Evolutionary conservation across 2,329 filamentous ascomycete species (phyloP).

Genomic region (Lecanicillium sp.): DNA sequence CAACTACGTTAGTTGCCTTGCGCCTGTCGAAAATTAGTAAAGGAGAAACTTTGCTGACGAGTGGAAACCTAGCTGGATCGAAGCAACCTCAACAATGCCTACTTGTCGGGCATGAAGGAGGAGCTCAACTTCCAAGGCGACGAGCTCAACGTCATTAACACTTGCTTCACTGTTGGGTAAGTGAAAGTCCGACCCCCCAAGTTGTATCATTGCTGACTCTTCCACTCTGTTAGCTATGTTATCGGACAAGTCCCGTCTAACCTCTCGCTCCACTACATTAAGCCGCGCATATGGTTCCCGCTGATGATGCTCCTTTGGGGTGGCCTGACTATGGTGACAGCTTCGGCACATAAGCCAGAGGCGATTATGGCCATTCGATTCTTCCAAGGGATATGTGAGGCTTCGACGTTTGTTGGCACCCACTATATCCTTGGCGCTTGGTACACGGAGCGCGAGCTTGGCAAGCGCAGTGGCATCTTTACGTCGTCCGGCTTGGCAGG

Average conservation of each 20-base stretch:
- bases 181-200: no score
- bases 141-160: constrained; percentile 29
- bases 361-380: constrained; percentile 31
- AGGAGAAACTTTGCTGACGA: background rate
- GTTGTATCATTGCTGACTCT: background rate
- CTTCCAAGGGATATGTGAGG: constrained; percentile 30
- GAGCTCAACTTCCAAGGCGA: constrained; percentile 33
- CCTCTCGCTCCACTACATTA: constrained; percentile 54
- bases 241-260: constrained; percentile 56
- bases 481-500: constrained; percentile 52
- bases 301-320: constrained; percentile 58
- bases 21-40: background rate
- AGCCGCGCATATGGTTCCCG: constrained; percentile 57
- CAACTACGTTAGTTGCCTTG: constrained; percentile 43
- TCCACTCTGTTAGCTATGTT: constrained; percentile 24
- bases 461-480: constrained; percentile 57
- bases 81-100: constrained; percentile 30
- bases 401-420: constrained; percentile 31
- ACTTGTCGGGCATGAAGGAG: constrained; percentile 31
- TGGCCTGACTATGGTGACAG: constrained; percentile 50
- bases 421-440: constrained; percentile 42
- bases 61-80: constrained; percentile 22
- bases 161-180: constrained; percentile 29
- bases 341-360: constrained; percentile 27
- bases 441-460: constrained; percentile 54